These are phyloP conservation scores for Westerdykella ornata DNA, from an alignment of 2,329 filamentous ascomycete species.

Conservation along the genomic window DNA sequence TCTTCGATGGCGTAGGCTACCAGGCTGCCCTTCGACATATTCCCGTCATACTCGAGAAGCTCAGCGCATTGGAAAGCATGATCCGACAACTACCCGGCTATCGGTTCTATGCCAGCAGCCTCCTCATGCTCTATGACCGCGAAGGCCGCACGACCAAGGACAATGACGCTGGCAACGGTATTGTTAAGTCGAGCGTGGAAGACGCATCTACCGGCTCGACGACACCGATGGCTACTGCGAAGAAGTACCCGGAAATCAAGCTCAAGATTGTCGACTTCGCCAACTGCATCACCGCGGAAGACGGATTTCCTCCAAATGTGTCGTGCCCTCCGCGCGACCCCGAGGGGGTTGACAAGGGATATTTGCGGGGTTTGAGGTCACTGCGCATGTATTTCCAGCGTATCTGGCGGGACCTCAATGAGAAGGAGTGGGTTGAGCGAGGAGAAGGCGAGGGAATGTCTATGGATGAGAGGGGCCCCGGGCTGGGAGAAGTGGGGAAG, in stretches of 20 bases:
- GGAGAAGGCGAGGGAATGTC: conserved; percentile 39
- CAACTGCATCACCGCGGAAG: conserved; percentile 88
- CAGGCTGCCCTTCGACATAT: conserved; percentile 79
- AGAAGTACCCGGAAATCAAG: conserved; percentile 56
- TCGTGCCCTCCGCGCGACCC: conserved; percentile 76
- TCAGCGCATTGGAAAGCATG: conserved; percentile 75
- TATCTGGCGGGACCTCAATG: conserved; percentile 71
- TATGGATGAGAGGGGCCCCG: conserved; percentile 27
- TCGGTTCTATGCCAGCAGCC: conserved; percentile 88
- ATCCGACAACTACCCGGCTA: conserved; percentile 75
- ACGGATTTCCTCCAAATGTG: conserved; percentile 52
- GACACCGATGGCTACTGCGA: conserved; percentile 9
- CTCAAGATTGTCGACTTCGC: conserved; percentile 98
- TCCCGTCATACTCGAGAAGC: conserved; percentile 75
- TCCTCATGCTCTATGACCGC: conserved; percentile 96
- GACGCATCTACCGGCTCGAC: conserved; percentile 11
- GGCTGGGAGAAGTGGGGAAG: conserved; percentile 24
- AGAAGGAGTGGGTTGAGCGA: conserved; percentile 39
- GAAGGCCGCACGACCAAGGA: conserved; percentile 51
- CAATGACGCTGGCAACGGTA: conserved; percentile 15
- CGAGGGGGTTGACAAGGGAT: conserved; percentile 76
- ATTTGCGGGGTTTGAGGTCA: conserved; percentile 74
- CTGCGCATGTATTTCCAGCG: conserved; percentile 77
- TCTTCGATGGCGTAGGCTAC: conserved; percentile 82
- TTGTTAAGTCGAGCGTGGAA: conserved; percentile 14